Base-by-base conservation (phyloP, 164 flowering plant species). In the Protea cynaroides region DNA sequence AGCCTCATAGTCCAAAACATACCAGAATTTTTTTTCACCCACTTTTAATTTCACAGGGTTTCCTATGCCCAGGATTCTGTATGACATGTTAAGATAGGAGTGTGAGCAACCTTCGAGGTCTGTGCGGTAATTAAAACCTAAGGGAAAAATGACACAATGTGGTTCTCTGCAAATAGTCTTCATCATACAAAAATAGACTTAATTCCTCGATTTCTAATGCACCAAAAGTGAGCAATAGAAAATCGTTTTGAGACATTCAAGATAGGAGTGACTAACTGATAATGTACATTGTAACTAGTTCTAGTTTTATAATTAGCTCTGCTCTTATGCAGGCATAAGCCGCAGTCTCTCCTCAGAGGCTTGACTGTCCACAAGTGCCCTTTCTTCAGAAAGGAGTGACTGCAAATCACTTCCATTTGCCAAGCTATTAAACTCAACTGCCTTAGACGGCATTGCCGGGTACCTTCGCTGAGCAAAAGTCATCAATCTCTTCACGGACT, bases 351-450 rank as follows among this genome's bases (percentile, higher is more conserved):
- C 97, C 74, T 86, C 92, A 1, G 78, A 58, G 18, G 59, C 60
- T 7, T 70, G 83, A 40, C 62, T 74, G 17, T 74, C 77, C 21
- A 59, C 62, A 56, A 44, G 44, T 15, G 15, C 68, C 57, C 75
- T 73, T 73, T 94, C 96, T 66, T 86, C 90, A 3, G 87, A 75
- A 11, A 94, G 77, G 38, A 94, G 80, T 1, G 99, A 84, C 62
- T 91, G 87, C 69, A 94, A 72, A 73, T 94, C 99, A 61, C 99
- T 94, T 22, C 99, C 97, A 69, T 94, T 94, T 37, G 99, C 99
- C 75, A 91, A 75, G 79, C 99, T 94, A 71, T 94, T 94, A 71
- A 94, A 94, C 67, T 94, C 99, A 17, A 94, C 96, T 2, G 99
- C 96, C 79, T 84, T 94, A 19, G 99, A 94, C 24, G 99, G 99